A percentile compares a stretch with the other conserved stretches of the same genome.
Conservation (phyloP, 768 basidiomycete species). For the Termitomyces sp. region DNA sequence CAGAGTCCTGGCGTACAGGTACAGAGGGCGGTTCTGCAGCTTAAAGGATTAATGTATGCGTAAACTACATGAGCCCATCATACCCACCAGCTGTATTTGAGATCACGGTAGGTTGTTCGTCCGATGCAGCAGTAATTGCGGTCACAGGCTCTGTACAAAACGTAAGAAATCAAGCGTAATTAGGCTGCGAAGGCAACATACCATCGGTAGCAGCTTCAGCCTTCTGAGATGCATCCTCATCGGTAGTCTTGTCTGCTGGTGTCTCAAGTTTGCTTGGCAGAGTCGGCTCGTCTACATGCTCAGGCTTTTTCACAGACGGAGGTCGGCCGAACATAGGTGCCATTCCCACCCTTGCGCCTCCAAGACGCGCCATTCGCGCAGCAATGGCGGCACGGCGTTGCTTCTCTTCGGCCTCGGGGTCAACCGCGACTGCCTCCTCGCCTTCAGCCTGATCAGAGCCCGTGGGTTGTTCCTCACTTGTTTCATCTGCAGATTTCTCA, state of each 20-base stretch:
- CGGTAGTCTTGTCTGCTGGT: not conserved
- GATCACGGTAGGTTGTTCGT: conserved; percentile 2
- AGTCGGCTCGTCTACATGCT: conserved; percentile 22
- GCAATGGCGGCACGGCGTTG: conserved; percentile 84
- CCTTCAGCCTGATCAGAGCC: conserved; percentile 15
- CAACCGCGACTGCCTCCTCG: conserved; percentile 28
- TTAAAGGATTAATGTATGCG: not conserved
- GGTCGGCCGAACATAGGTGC: conserved; percentile 60
- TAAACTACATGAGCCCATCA: not conserved
- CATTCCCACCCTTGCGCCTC: conserved; percentile 82
- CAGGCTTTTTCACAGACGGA: conserved; percentile 29
- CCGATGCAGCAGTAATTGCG: conserved; percentile 3
- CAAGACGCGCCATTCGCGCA: conserved; percentile 89
- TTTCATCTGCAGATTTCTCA: conserved; percentile 10
- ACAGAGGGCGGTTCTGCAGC: conserved; percentile 5
- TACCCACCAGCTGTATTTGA: conserved; percentile 8
- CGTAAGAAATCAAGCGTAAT: not conserved
- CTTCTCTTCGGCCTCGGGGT: conserved; percentile 68
- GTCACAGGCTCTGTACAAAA: conserved; percentile 4
- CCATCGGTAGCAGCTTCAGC: conserved; percentile 5
- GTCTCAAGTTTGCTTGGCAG: conserved; percentile 5
- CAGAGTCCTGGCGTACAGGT: conserved; percentile 22
- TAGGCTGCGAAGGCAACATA: not conserved
- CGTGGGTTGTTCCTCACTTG: not conserved
- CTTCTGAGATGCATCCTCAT: conserved; percentile 7